A percentile compares a stretch with the other conserved stretches of the same genome.
Evolutionary conservation across 2,329 filamentous ascomycete genomes (phyloP).

Genomic region (Dactylellina drechsleri): DNA sequence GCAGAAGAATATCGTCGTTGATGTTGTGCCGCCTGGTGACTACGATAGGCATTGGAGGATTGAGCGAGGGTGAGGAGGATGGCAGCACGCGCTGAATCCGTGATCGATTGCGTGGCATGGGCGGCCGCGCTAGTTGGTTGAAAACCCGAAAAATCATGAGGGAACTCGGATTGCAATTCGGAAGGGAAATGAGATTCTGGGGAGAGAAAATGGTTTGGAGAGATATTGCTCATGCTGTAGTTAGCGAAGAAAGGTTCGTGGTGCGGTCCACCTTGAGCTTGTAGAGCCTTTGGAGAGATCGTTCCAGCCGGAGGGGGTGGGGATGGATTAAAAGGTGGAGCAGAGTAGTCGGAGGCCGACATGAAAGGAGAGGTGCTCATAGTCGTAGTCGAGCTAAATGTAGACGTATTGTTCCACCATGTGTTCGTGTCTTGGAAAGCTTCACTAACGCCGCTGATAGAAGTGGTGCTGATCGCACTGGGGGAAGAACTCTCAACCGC

Average conservation of each 20-base stretch:
- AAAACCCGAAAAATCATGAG: slow-evolving; percentile 67
- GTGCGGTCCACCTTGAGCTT: slow-evolving; percentile 41
- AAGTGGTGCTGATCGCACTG: slow-evolving; percentile 93
- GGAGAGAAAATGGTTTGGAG: slow-evolving; percentile 64
- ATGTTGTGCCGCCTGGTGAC: slow-evolving; percentile 67
- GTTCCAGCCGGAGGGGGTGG: slow-evolving; percentile 58
- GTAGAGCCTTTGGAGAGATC: slow-evolving; percentile 58
- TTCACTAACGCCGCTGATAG: slow-evolving; percentile 90
- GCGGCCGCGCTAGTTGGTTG: slow-evolving; percentile 41
- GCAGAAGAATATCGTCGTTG: slow-evolving; percentile 62
- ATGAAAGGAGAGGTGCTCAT: slow-evolving; percentile 56
- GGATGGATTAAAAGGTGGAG: slow-evolving; percentile 58
- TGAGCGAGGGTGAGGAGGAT: slow-evolving; percentile 72
- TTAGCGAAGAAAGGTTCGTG: slow-evolving; percentile 52
- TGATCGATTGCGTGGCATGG: slow-evolving; percentile 72
- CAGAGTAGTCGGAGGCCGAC: slow-evolving; percentile 57
- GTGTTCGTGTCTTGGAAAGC: slow-evolving; percentile 80
- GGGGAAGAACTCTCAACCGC: slow-evolving; percentile 91
- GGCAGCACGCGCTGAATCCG: slow-evolving; percentile 73
- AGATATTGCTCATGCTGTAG: slow-evolving; percentile 65
- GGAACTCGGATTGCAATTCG: slow-evolving; percentile 67
- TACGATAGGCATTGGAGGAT: slow-evolving; percentile 70
- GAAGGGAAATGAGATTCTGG: slow-evolving; percentile 66
- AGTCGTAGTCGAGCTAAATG: slow-evolving; percentile 56
- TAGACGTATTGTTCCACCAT: slow-evolving; percentile 56